A percentile compares a stretch with the other conserved stretches of the same genome.
Evolutionary conservation across 1,284 basidiomycete genomes (phyloP).

Genomic region (Moniliophthora roreri): DNA sequence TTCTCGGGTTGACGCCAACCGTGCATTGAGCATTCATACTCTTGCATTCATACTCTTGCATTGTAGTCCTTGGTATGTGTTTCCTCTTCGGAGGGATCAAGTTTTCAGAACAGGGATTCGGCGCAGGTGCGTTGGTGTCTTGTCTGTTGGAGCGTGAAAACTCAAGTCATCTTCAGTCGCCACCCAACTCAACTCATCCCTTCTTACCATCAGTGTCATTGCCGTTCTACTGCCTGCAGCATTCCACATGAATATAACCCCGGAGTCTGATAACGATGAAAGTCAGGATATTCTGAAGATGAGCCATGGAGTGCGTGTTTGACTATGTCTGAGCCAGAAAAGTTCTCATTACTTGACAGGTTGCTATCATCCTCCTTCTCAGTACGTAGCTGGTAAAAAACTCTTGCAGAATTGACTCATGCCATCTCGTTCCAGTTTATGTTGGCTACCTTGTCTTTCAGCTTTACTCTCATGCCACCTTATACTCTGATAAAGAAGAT

Average conservation of each 20-base stretch:
- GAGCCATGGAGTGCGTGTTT: conserved; percentile 69
- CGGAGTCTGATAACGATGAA: conserved; percentile 28
- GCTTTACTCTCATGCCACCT: conserved; percentile 77
- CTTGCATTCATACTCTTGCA: too few relatives aligned
- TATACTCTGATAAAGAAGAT: conserved; percentile 59
- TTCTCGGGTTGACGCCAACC: too few relatives aligned
- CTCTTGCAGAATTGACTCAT: conserved; percentile 3
- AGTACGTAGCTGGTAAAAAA: conserved; percentile 43
- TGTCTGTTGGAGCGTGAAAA: not conserved
- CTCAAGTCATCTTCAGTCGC: conserved; percentile 47
- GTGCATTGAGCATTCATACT: too few relatives aligned
- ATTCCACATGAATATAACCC: conserved; percentile 44
- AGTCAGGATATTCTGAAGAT: conserved; percentile 62
- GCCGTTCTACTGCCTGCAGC: conserved; percentile 81
- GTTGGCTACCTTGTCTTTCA: conserved; percentile 80
- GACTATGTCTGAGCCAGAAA: not conserved
- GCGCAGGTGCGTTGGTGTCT: conserved; percentile 48
- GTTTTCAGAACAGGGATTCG: conserved; percentile 76
- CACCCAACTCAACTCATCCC: conserved; percentile 77
- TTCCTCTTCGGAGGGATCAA: conserved; percentile 71
- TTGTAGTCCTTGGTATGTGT: too few relatives aligned
- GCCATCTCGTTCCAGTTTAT: conserved; percentile 51
- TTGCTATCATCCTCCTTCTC: conserved; percentile 78
- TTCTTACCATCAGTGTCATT: conserved; percentile 78
- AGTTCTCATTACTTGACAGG: conserved; percentile 36